Evolutionary conservation across 2,329 filamentous ascomycete genomes (phyloP), one percentile per base, ranked within the genome.

Genomic region (Ramularia endophylla): DNA sequence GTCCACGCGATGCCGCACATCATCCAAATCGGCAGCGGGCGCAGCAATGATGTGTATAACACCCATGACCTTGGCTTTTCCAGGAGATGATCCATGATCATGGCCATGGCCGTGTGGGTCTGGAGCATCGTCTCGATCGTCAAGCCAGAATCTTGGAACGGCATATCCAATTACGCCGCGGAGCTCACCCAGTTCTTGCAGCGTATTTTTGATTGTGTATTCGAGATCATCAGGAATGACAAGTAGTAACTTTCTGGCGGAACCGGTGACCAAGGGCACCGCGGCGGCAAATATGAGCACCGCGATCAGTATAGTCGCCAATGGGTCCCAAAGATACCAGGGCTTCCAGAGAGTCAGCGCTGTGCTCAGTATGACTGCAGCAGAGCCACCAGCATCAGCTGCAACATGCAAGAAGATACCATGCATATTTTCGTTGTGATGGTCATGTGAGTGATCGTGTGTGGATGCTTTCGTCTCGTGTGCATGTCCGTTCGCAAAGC

Each of bases 361-460:
- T 0, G 92, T 98, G 6, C 88, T 95, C 25, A 88, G 79, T 47
- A 98, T 95, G 35, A 98, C 92, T 1, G 92, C 92, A 1, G 89
- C 85, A 40, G 89, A 95, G 18, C 92, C 92, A 20, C 97, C 80
- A 0, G 92, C 94, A 61, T 98, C 92, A 5, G 92, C 92, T 19
- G 97, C 74, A 37, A 98, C 86, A 59, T 98, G 92, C 15, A 98
- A 72, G 65, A 94, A 98, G 52, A 98, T 97, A 9, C 92, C 92
- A 55, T 92, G 79, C 89, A 98, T 95, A 60, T 98, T 98, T 57
- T 98, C 92, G 62, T 95, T 95, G 47, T 87, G 84, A 52, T 80
- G 15, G 20, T 50, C 52, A 39, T 54, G 47, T 13, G 33, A 40
- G 31, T 53, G 50, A 18, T 33, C 37, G 37, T 51, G 44, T 6